Evolutionary conservation across 2,329 filamentous ascomycete genomes (phyloP).

Genomic region (Escovopsis weberi): DNA sequence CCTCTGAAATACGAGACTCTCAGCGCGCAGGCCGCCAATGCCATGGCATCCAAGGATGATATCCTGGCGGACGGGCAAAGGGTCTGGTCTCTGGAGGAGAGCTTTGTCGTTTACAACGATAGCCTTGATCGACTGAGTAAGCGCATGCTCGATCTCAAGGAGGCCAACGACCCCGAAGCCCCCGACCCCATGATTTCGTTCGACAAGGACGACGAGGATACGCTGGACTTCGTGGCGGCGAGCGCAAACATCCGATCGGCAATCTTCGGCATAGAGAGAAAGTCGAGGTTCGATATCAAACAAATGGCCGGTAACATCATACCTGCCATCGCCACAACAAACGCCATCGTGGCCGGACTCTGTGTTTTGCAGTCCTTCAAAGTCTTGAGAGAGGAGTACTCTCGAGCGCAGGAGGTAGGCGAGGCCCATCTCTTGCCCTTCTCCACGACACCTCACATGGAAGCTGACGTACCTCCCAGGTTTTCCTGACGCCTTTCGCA

Average conservation of each 20-base stretch:
- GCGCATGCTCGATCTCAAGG: conserved; percentile 52
- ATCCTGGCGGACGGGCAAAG: conserved; percentile 54
- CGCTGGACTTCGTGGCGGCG: conserved; percentile 83
- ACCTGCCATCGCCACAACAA: conserved; percentile 93
- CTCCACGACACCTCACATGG: too few relatives aligned
- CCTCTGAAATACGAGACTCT: conserved; percentile 55
- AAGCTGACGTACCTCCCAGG: conserved; percentile 22
- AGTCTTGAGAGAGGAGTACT: conserved; percentile 59
- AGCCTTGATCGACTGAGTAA: conserved; percentile 65
- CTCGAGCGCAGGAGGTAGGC: conserved; percentile 57
- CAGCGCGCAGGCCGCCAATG: conserved; percentile 33
- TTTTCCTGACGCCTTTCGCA: conserved; percentile 64
- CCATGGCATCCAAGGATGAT: conserved; percentile 36
- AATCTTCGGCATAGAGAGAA: conserved; percentile 77
- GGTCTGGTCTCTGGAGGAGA: conserved; percentile 71
- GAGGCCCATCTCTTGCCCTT: background rate
- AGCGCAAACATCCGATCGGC: conserved; percentile 79
- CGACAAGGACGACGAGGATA: conserved; percentile 94
- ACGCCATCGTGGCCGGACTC: conserved; percentile 85
- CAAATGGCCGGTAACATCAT: conserved; percentile 99
- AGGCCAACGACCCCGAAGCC: conserved; percentile 28
- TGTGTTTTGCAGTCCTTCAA: conserved; percentile 91
- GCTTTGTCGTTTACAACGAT: conserved; percentile 72
- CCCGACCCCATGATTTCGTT: conserved; percentile 61
- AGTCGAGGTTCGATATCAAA: conserved; percentile 93